These are phyloP conservation scores for Arthroderma sp. DNA, from an alignment of 2,329 filamentous ascomycete species.

Conservation along the genomic window DNA sequence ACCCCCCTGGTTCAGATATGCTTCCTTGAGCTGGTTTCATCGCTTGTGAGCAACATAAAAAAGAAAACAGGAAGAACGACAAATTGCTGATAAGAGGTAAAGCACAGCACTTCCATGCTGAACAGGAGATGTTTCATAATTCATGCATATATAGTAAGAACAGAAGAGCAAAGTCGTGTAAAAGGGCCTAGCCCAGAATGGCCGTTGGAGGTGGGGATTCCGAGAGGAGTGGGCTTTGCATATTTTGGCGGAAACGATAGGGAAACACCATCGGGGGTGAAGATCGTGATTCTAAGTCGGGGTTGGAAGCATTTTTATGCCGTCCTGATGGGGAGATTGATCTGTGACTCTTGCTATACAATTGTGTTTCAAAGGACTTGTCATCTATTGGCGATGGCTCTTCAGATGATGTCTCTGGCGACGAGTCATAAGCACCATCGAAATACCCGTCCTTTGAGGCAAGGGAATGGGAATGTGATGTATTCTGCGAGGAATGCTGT, in stretches of 20 bases:
- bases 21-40: neutral
- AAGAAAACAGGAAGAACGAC: slow-evolving; percentile 1
- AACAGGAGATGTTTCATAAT: neutral
- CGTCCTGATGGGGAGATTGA: slow-evolving; percentile 27
- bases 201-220: slow-evolving; percentile 35
- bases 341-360: slow-evolving; percentile 26
- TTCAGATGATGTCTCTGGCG: slow-evolving; percentile 3
- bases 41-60: slow-evolving; percentile 1
- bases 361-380: slow-evolving; percentile 9
- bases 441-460: neutral
- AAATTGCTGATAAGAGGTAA: slow-evolving; percentile 1
- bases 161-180: neutral
- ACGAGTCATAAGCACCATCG: slow-evolving; percentile 1
- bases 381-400: slow-evolving; percentile 1
- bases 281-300: slow-evolving; percentile 26
- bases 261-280: slow-evolving; percentile 27
- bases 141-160: neutral
- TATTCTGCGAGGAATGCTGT: neutral
- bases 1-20: neutral
- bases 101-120: neutral
- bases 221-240: slow-evolving; percentile 32
- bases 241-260: slow-evolving; percentile 30
- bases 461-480: neutral
- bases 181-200: slow-evolving; percentile 19
- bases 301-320: slow-evolving; percentile 18